Conservation (phyloP, 345 rosid species). For the Populus pruinosa region DNA sequence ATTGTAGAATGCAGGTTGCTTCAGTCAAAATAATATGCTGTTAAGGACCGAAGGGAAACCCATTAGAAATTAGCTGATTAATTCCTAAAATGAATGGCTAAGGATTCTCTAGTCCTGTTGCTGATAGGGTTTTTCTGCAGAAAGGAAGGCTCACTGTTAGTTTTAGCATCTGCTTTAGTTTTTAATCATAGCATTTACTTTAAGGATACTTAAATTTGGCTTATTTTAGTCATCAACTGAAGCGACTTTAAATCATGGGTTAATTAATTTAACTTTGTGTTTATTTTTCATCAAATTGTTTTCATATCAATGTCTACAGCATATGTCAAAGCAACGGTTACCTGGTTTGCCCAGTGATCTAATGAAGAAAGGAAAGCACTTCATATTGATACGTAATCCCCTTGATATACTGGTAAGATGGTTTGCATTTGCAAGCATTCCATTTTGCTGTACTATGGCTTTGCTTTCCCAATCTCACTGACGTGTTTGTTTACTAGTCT, state of each 20-base stretch:
- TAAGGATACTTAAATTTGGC: too few species aligned
- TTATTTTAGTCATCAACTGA: background rate
- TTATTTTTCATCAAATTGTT: background rate
- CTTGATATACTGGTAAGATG: constrained; percentile 60
- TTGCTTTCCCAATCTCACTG: constrained; percentile 4
- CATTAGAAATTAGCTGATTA: too few species aligned
- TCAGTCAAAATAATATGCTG: too few species aligned
- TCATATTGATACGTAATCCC: constrained; percentile 76
- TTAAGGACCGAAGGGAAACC: too few species aligned
- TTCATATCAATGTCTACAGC: constrained; percentile 36
- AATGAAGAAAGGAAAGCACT: constrained; percentile 76
- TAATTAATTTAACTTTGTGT: background rate
- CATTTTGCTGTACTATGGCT: background rate
- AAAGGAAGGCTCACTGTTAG: too few species aligned
- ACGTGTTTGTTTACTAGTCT: constrained; percentile 1
- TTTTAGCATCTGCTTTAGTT: too few species aligned
- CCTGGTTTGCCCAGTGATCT: constrained; percentile 60
- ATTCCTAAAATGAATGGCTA: too few species aligned
- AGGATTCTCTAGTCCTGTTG: too few species aligned
- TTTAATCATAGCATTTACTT: too few species aligned
- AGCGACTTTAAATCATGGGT: background rate
- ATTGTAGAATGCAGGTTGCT: too few species aligned
- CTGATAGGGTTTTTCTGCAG: too few species aligned
- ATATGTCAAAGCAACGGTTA: constrained; percentile 60
- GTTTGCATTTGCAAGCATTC: background rate